Evolutionary conservation across 805 yeast genomes (phyloP).

Genomic region (Pichia exigua): DNA sequence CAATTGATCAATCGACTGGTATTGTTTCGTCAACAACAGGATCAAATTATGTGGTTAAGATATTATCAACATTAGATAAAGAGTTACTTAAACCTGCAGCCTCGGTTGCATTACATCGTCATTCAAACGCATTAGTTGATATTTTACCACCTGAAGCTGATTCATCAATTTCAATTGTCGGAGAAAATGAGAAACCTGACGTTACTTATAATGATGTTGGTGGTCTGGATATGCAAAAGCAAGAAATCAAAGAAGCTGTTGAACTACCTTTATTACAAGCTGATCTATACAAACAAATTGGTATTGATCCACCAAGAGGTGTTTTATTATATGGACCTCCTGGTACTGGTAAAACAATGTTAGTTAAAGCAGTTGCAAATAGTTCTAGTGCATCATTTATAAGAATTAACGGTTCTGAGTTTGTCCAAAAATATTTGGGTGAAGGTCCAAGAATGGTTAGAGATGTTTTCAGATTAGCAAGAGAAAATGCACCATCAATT

Average conservation of each 20-base stretch:
- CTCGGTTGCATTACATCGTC: constrained; percentile 96
- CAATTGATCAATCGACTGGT: constrained; percentile 93
- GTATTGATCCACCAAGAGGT: constrained; percentile 98
- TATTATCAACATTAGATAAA: constrained; percentile 87
- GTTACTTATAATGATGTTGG: constrained; percentile 97
- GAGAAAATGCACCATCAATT: constrained; percentile 95
- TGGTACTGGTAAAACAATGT: constrained; percentile 98
- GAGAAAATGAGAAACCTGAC: constrained; percentile 88
- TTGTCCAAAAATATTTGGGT: constrained; percentile 95
- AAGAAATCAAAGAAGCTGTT: constrained; percentile 97
- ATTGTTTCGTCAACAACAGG: constrained; percentile 97
- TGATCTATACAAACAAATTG: constrained; percentile 92
- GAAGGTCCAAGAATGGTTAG: constrained; percentile 99
- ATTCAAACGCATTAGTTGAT: constrained; percentile 95
- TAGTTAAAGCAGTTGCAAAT: constrained; percentile 98
- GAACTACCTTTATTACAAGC: constrained; percentile 95
- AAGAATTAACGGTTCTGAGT: constrained; percentile 96
- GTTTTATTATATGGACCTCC: constrained; percentile 98
- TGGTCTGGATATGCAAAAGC: constrained; percentile 98
- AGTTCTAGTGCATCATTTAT: constrained; percentile 92
- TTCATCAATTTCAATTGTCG: constrained; percentile 88
- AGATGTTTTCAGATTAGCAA: constrained; percentile 93
- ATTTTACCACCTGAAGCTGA: constrained; percentile 98
- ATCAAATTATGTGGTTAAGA: constrained; percentile 92
- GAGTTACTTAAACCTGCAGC: constrained; percentile 91